Base-by-base conservation (phyloP, 225 moss, liverwort and hornwort genomes). In the Bryum argenteum region DNA sequence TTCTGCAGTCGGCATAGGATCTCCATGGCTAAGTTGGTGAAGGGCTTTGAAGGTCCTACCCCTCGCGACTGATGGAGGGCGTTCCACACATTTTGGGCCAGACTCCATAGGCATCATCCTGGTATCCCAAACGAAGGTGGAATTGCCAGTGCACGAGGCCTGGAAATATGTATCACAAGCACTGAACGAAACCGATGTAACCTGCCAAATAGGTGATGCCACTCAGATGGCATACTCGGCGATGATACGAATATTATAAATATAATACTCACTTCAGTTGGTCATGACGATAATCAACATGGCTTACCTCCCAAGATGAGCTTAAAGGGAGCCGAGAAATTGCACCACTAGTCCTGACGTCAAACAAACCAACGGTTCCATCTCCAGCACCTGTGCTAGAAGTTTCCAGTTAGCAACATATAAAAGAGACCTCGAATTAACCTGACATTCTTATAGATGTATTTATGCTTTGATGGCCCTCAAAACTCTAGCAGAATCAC, bases 141-240 rank as follows among this genome's bases (percentile, higher is more conserved):
- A 85, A 71, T 93, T 93, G 14, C 90, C 90, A 50, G 88, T 89
- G 73, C 96, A 88, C 14, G 91, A 93, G 10, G 90, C 81, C 77
- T 96, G 93, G 57, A 96, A 91, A 65, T 81, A 96, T n/a, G 90
- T 91, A 43, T 86, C 93, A 79, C 93, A 96, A 20, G 82, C 73
- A 84, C 93, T 91, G 62, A 96, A 93, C 24, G 91, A 90, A 73
- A 90, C 93, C 48, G 93, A 91, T 55, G 93, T 96, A 65, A 93
- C 84, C 93, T 96, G 83, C 70, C 73, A 84, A 47, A 71, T 16
- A 68, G n/a, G 3, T 60, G 55, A 58, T n/a, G 57, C 59, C 24
- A 75, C 38, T 44, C 43, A 78, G 51, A 42, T 55, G 54, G 54
- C 22, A 43, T 28, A 5, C 21, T 7, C n/a, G 54, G 59, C 59